Base-by-base conservation (phyloP, 257 asterid species). In the Jaltomata sinuosa region DNA sequence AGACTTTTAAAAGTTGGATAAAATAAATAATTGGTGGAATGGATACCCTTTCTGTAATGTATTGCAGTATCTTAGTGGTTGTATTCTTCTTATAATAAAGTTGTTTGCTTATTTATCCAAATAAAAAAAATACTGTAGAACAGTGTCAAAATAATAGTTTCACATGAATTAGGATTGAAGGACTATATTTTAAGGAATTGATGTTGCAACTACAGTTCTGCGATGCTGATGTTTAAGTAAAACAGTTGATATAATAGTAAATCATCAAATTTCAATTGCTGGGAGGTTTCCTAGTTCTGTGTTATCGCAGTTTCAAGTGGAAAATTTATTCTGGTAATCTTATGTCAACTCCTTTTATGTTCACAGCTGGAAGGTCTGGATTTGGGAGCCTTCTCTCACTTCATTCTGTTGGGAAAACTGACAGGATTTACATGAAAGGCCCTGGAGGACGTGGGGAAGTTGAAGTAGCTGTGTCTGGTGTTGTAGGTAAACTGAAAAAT, bases 361-460 rank as follows among this genome's bases (percentile, higher is more conserved):
- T 72, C 83, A 61, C 90, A 96, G 99, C 98, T 83, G 99, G 98
- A 59, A 93, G 96, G 87, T 87, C 91, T 87, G 98, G 99, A 80
- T 94, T 96, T 79, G 99, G 99, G 78, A 96, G 98, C 88, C 97
- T 96, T 88, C 88, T 96, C 21, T 93, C 99, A 67, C 97, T 94
- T 69, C 97, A 97, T 84, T 97, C 97, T 54, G 88, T 93, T n/a
- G 98, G 95, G 87, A 94, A 90, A 92, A 93, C 97, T 27, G 98
- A 94, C 87, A 91, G 96, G 80, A 92, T 97, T 80, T 97, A 91
- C 92, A 94, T 95, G 99, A 97, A 92, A 91, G 99, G 99, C 71
- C 99, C 99, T 65, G 99, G 99, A 61, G 99, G 99, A 45, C 98
- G 97, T 78, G 99, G 99, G 21, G 98, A 94, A 91, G 98, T 97